These are phyloP conservation scores for Phyllosticta citrichinensis DNA, from an alignment of 2,329 filamentous ascomycete genomes.

Conservation along the genomic window DNA sequence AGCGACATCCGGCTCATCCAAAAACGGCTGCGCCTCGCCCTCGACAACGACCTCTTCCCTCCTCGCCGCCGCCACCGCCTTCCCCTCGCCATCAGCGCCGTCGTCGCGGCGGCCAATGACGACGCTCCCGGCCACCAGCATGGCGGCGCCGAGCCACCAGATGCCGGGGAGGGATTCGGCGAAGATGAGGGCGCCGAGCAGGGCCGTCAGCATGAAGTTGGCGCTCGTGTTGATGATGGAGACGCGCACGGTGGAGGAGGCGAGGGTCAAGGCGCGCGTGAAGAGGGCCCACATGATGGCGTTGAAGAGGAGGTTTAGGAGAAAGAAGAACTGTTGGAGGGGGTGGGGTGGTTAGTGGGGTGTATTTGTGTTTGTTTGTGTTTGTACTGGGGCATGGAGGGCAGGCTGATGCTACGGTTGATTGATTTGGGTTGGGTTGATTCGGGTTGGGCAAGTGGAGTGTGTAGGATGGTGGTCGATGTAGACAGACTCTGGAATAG, in stretches of 20 bases:
- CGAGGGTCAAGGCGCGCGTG: constrained; percentile 64
- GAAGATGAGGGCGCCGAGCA: constrained; percentile 62
- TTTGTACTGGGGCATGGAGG: neutral
- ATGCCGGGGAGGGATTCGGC: constrained; percentile 59
- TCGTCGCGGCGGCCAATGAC: constrained; percentile 65
- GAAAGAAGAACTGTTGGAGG: constrained; percentile 59
- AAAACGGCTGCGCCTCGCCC: constrained; percentile 37
- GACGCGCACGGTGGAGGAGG: constrained; percentile 66
- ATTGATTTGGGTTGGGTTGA: no score
- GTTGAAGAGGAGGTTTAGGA: constrained; percentile 64
- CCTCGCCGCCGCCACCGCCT: constrained; percentile 13
- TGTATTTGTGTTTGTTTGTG: no score
- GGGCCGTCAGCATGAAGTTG: constrained; percentile 70
- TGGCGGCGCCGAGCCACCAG: constrained; percentile 65
- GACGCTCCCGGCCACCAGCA: constrained; percentile 67
- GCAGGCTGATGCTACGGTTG: neutral
- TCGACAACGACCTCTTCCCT: neutral
- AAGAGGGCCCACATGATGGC: constrained; percentile 79
- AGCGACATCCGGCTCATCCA: constrained; percentile 1
- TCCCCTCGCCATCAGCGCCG: constrained; percentile 8
- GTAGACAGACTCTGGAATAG: no score
- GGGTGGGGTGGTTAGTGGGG: neutral
- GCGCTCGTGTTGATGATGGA: constrained; percentile 73
- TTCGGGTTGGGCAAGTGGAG: neutral
- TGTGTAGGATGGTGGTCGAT: neutral